Base-by-base conservation (phyloP, 2,329 filamentous ascomycete species). In the Claviceps monticola region DNA sequence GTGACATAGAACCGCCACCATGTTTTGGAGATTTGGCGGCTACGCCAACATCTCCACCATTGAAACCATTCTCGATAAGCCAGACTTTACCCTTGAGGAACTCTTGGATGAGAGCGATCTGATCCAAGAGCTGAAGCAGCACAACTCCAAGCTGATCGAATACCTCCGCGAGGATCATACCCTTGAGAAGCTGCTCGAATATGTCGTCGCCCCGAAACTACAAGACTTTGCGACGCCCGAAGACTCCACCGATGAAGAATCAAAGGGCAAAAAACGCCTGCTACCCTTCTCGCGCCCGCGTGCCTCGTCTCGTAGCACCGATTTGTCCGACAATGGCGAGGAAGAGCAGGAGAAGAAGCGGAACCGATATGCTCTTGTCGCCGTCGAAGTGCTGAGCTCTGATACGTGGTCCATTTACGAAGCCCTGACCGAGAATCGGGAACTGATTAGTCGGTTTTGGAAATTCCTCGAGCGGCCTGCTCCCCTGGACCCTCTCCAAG, bases 1-100 rank as follows among this genome's bases (percentile, higher is more conserved):
- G 62, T 62, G 60, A 61, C 60, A 55, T 57, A 61, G 59, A 56
- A 52, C 61, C 62, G 66, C 65, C 83, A 91, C 70, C 75, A 98
- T 98, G 93, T 98, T 98, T 73, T 98, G 93, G 93, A 86, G 91
- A 73, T 98, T 97, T 78, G 91, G 93, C 78, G 89, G 89, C 66
- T 97, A 97, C 78, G 88, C 90, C 76, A 95, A 88, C 78, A 86
- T 95, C 71, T 96, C 91, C 63, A 86, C 90, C 65, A 88, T 98
- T 70, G 93, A 97, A 71, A 89, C 84, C 60, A 87, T 98, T 64
- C 88, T 98, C 67, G 93, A 98, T 67, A 95, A 95, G 71, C 83
- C 94, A 61, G 87, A 95, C 71, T 90, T 96, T 66, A 89, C 87
- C 50, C 84, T 97, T 58, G 93, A 98, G 71, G 91, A 97, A 66